Base-by-base conservation (phyloP, 1,284 basidiomycete species). In the Puccinia coronata region DNA sequence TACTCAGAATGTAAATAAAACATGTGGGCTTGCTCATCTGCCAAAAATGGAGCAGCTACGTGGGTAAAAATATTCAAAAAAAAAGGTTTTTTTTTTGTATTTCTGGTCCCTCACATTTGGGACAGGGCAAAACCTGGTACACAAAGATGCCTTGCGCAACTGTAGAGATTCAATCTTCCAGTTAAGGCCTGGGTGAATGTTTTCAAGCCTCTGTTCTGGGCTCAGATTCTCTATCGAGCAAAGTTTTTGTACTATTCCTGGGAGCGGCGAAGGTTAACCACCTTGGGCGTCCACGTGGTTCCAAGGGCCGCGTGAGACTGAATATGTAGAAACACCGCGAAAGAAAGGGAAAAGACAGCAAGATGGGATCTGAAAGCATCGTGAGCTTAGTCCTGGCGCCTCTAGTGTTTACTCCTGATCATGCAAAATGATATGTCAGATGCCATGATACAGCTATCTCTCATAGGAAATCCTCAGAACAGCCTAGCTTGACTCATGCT, bases 381-480 rank as follows among this genome's bases (percentile, higher is more conserved):
- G 63, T 34, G 43, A 71, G 69, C 34, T 71, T 51, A 71, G 47
- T 20, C 14, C 47, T 51, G 69, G 47, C 47, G 69, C 25, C 67
- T 20, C 25, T n/a, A n/a, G 31, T 70, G 43, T 70, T 59, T 28
- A 47, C 69, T 34, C 69, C 69, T 71, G 69, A 71, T 71, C 43
- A 51, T 71, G 69, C 34, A 71, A 71, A 41, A 71, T 47, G n/a
- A n/a, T n/a, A 71, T 71, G 69, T 71, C 16, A 71, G 69, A 71
- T 71, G 47, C 43, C 69, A 71, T 41, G 43, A 71, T 41, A 71
- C 51, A 25, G 49, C 39, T 59, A 59, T 59, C 57, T 59, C 47
- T 71, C 39, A 71, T 71, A 51, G 69, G 69, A 71, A 71, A 25
- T 71, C 51, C 69, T 71, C 69, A 71, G 69, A 71, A 71, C 69